phyloP scores from a whole-genome alignment of 805 yeast genomes.

The Metschnikowia shivogae region DNA sequence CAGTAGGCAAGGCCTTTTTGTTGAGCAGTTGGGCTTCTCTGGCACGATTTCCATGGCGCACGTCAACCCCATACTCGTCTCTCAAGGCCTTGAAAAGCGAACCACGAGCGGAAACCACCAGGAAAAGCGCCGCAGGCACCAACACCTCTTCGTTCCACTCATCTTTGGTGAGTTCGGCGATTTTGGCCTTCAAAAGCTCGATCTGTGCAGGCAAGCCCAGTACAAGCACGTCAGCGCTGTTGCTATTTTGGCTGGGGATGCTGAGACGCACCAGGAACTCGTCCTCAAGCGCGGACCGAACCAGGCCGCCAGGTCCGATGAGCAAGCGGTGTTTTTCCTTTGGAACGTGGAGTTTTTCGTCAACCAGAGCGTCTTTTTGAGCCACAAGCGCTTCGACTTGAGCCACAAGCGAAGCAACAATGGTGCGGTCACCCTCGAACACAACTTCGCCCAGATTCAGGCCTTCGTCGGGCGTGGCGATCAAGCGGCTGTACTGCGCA shows the following conservation, averaged over 20 bases:
- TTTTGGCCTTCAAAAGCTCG: slow-evolving; percentile 57
- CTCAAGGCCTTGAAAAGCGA: slow-evolving; percentile 53
- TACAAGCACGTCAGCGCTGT: slow-evolving; percentile 50
- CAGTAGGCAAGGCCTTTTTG: slow-evolving; percentile 38
- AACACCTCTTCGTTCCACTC: slow-evolving; percentile 50
- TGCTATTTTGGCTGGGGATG: slow-evolving; percentile 60
- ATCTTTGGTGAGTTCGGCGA: slow-evolving; percentile 58
- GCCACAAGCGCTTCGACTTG: slow-evolving; percentile 60
- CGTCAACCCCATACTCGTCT: slow-evolving; percentile 50
- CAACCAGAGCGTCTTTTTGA: slow-evolving; percentile 56
- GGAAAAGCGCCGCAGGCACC: slow-evolving; percentile 56
- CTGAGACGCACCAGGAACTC: slow-evolving; percentile 60
- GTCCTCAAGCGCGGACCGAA: slow-evolving; percentile 66
- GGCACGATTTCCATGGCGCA: slow-evolving; percentile 51
- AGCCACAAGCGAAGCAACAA: slow-evolving; percentile 65
- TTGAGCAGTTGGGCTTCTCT: slow-evolving; percentile 50
- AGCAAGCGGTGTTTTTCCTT: slow-evolving; percentile 70
- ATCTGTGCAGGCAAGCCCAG: slow-evolving; percentile 65
- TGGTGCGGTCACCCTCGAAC: slow-evolving; percentile 68
- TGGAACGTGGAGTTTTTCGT: slow-evolving; percentile 54
- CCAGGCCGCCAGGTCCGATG: slow-evolving; percentile 78
- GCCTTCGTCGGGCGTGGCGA: slow-evolving; percentile 66
- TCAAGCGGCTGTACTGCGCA: slow-evolving; percentile 47
- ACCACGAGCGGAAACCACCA: slow-evolving; percentile 65
- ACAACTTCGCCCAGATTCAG: slow-evolving; percentile 56